Conservation (phyloP, 208 protist genomes). For the Leishmania aethiopica region DNA sequence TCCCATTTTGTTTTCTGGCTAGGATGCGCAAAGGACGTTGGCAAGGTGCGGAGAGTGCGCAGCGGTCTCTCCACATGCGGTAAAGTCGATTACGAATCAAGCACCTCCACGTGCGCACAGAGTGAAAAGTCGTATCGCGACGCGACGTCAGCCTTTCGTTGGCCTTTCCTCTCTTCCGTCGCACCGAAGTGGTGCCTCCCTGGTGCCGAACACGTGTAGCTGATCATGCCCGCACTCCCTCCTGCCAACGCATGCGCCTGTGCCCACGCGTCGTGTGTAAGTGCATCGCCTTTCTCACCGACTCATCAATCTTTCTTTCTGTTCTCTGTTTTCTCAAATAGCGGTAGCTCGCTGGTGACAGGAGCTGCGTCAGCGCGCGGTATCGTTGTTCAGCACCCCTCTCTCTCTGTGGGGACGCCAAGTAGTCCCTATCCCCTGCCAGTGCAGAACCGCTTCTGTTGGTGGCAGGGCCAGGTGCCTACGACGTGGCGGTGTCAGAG, state of each 20-base stretch:
- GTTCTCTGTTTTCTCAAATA: too few relatives aligned
- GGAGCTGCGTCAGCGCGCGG: neutral
- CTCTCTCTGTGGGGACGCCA: neutral
- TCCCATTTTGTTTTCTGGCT: neutral
- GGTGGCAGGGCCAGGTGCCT: too few relatives aligned
- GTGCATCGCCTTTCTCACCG: neutral
- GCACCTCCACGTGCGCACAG: neutral
- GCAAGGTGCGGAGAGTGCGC: neutral
- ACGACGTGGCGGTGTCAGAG: too few relatives aligned
- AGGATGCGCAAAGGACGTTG: neutral
- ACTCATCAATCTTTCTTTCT: neutral
- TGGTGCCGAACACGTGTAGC: too few relatives aligned
- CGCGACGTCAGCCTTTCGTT: neutral
- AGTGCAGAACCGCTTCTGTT: neutral
- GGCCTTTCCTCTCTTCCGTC: too few relatives aligned
- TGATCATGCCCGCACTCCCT: too few relatives aligned
- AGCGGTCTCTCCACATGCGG: neutral
- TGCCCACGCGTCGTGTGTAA: neutral
- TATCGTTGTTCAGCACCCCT: neutral
- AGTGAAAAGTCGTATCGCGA: neutral
- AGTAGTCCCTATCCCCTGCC: neutral
- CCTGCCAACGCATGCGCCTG: too few relatives aligned
- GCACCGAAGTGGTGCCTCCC: too few relatives aligned
- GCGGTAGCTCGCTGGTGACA: too few relatives aligned
- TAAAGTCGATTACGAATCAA: neutral